Conservation (phyloP, 352 stramenopile genomes). For the Pythium utonaiense region DNA sequence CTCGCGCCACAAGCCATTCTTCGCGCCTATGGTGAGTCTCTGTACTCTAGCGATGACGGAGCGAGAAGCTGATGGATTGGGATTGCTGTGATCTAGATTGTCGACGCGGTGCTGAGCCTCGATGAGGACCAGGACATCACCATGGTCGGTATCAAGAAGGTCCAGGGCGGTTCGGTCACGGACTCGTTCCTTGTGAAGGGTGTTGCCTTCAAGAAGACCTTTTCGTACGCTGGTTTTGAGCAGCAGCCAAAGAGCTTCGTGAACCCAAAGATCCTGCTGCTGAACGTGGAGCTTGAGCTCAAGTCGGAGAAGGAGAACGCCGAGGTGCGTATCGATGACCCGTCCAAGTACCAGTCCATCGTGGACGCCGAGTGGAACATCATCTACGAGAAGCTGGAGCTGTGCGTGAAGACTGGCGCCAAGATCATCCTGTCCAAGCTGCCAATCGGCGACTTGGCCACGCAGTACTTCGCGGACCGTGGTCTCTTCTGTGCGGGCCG, state of each 20-base stretch:
- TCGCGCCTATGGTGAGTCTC: no score
- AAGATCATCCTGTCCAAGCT: constrained; percentile 98
- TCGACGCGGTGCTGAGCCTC: constrained; percentile 97
- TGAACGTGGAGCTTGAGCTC: no score
- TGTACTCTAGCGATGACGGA: no score
- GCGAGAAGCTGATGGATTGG: no score
- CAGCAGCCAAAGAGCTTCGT: constrained; percentile 96
- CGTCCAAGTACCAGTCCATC: no score
- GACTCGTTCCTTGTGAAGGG: constrained; percentile 99
- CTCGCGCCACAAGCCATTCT: constrained; percentile 98
- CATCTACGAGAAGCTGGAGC: constrained; percentile 98
- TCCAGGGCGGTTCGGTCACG: constrained; percentile 92
- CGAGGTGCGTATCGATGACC: no score
- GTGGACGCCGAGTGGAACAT: constrained; percentile 99
- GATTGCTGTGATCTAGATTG: no score
- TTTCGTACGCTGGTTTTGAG: constrained; percentile 90
- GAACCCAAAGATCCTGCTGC: constrained; percentile 98
- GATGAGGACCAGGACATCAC: no score
- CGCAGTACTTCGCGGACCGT: constrained; percentile 99
- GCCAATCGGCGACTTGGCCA: constrained; percentile 95
- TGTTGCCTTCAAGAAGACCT: constrained; percentile 98
- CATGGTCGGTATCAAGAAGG: constrained; percentile 99
- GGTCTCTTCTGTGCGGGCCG: constrained; percentile 97
- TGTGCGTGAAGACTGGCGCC: constrained; percentile 88
- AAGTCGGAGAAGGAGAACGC: no score